Conservation (phyloP, 2,329 filamentous ascomycete genomes). For the Exutisphaerella laricina region DNA sequence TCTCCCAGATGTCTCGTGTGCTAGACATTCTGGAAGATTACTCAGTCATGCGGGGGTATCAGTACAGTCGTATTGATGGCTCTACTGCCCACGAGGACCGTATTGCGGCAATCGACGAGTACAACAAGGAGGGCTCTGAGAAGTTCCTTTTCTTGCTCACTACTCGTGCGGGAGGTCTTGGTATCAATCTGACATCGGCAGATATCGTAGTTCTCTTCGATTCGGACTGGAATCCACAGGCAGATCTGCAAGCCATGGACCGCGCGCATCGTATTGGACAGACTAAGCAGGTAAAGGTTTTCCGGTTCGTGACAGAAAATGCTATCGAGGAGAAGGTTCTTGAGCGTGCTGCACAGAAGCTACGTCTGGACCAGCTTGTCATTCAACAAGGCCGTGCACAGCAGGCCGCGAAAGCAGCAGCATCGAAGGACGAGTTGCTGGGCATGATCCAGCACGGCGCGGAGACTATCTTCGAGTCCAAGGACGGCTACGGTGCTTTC, state of each 20-base stretch:
- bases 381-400: conserved; percentile 97
- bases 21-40: conserved; percentile 97
- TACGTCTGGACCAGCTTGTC: conserved; percentile 92
- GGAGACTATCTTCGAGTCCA: conserved; percentile 81
- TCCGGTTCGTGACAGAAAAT: conserved; percentile 94
- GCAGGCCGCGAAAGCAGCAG: conserved; percentile 80
- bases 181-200: conserved; percentile 91
- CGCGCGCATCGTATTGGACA: conserved; percentile 97
- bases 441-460: conserved; percentile 99
- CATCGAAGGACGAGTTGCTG: conserved; percentile 91
- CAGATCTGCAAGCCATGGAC: conserved; percentile 98
- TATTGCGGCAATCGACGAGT: conserved; percentile 95
- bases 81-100: conserved; percentile 96
- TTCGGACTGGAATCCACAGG: conserved; percentile 98
- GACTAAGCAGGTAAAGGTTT: conserved; percentile 95
- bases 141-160: conserved; percentile 96
- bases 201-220: conserved; percentile 97
- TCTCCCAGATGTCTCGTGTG: conserved; percentile 98
- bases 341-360: conserved; percentile 91
- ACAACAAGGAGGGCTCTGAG: conserved; percentile 92
- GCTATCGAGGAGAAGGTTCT: conserved; percentile 98
- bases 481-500: conserved; percentile 58
- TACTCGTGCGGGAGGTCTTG: conserved; percentile 88
- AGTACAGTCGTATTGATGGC: conserved; percentile 96
- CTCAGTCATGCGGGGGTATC: conserved; percentile 88